These are phyloP conservation scores for Ogataea saltuana DNA, from an alignment of 805 yeast genomes.

Conservation along the genomic window DNA sequence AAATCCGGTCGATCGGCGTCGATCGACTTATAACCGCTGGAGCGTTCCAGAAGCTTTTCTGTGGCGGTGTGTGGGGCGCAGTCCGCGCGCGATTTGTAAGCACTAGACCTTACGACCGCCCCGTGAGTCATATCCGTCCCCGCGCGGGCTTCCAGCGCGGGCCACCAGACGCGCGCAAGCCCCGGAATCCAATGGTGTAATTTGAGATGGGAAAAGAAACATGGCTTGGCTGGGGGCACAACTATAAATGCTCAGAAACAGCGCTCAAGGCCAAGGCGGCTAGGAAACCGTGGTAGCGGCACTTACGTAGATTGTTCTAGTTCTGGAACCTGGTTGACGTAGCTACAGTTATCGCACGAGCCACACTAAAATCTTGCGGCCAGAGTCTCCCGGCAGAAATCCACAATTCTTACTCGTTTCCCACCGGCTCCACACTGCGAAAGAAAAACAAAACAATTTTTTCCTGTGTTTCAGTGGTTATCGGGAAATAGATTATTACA, in stretches of 20 bases:
- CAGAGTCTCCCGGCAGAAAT: too few species aligned
- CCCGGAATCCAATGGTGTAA: conserved; percentile 2
- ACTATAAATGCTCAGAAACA: too few species aligned
- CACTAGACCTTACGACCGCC: not conserved
- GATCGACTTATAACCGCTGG: too few species aligned
- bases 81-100: too few species aligned
- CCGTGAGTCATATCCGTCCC: not conserved
- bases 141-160: not conserved
- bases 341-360: too few species aligned
- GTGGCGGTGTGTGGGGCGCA: too few species aligned
- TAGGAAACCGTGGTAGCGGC: too few species aligned
- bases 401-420: not conserved
- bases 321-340: too few species aligned
- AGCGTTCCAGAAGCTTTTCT: conserved; percentile 1
- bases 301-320: too few species aligned
- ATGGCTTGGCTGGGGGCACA: conserved; percentile 1
- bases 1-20: too few species aligned
- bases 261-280: too few species aligned
- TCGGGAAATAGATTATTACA: conserved; percentile 6
- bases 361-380: too few species aligned
- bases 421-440: conserved; percentile 7
- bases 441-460: conserved; percentile 8
- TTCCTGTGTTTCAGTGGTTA: conserved; percentile 8
- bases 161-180: not conserved
- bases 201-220: conserved; percentile 1